A percentile compares a stretch with the other conserved stretches of the same genome.
phyloP scores from a whole-genome alignment of 768 basidiomycete species.

The Podaxis mareebaensis region DNA sequence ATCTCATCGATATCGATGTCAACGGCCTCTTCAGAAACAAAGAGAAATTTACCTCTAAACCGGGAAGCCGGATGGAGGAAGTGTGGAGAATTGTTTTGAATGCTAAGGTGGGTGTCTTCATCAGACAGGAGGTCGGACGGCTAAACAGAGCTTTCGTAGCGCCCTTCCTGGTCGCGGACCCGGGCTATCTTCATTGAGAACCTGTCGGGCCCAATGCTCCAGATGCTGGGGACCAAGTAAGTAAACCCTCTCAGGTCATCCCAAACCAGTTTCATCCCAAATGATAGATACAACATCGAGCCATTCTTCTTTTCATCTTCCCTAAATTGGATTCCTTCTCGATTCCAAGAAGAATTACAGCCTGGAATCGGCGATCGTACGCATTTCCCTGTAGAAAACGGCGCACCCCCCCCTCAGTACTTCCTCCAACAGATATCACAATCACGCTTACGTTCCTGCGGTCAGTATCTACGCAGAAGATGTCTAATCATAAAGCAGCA shows the following conservation, averaged over 20 bases:
- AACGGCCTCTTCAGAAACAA: slow-evolving; percentile 27
- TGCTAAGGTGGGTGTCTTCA: slow-evolving; percentile 26
- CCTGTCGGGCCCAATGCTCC: slow-evolving; percentile 48
- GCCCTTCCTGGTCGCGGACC: slow-evolving; percentile 29
- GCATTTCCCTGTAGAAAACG: slow-evolving; percentile 16
- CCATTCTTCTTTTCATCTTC: slow-evolving; percentile 67
- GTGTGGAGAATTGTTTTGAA: slow-evolving; percentile 32
- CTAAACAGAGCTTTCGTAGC: background rate
- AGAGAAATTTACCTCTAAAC: slow-evolving; percentile 28
- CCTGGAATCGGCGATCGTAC: slow-evolving; percentile 48
- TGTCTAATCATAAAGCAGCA: too few species aligned
- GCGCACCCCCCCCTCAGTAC: background rate
- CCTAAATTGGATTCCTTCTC: slow-evolving; percentile 65
- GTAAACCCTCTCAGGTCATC: background rate
- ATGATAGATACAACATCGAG: slow-evolving; percentile 49
- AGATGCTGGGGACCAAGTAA: slow-evolving; percentile 61
- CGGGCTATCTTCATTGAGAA: slow-evolving; percentile 54
- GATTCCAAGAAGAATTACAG: slow-evolving; percentile 52
- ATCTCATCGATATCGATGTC: slow-evolving; percentile 39
- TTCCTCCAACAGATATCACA: too few species aligned
- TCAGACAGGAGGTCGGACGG: background rate
- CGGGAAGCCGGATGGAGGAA: slow-evolving; percentile 22
- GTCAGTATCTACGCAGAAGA: too few species aligned
- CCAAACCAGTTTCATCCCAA: background rate
- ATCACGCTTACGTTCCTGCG: too few species aligned